Evolutionary conservation across 352 stramenopile species (phyloP), one percentile per base, ranked within the genome.

Genomic region (Phytophthora colocasiae): DNA sequence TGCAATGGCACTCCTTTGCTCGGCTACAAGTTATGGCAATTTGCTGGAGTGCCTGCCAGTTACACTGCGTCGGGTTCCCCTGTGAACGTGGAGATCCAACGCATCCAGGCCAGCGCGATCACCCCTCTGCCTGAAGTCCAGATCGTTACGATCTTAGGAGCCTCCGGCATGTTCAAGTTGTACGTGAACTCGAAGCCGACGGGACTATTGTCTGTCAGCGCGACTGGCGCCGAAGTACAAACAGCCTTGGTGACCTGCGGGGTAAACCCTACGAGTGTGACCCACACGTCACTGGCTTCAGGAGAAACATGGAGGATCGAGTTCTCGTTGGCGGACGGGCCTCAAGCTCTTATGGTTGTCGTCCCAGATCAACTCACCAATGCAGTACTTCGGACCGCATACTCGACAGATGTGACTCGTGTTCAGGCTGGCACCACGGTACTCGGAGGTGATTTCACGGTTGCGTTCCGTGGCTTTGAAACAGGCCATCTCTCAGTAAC

Each of bases 11-110:
- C 86, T 0, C 85, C 89, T 3, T 40, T 94, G 14, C 91, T 97
- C 6, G 95, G 93, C 0, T 99, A 98, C 81, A 93, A 92, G 44
- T 46, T 99, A 11, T 99, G 97, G 84, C 77, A 97, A 58, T 99
- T 98, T 57, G 62, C 80, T 22, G 87, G 87, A 0, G 85, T 93
- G 22, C 86, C 84, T 22, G 77, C 82, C 7, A 81, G 79, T 14
- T 91, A 89, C 50, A 85, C 88, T n/a, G 78, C 81, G 19, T 97
- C 92, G 19, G 87, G 85, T 3, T 85, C 82, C 48, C 83, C 92
- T 6, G 85, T 95, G 1, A 81, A 85, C 41, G 73, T 80, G 11
- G 95, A 98, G 51, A 85, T 98, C 15, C 96, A 99, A 77, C 75
- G 89, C 3, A 96, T 99, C 22, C 72, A 81, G 32, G 96, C 95